phyloP scores from a whole-genome alignment of 805 yeast species.

The Brettanomyces sp. region DNA sequence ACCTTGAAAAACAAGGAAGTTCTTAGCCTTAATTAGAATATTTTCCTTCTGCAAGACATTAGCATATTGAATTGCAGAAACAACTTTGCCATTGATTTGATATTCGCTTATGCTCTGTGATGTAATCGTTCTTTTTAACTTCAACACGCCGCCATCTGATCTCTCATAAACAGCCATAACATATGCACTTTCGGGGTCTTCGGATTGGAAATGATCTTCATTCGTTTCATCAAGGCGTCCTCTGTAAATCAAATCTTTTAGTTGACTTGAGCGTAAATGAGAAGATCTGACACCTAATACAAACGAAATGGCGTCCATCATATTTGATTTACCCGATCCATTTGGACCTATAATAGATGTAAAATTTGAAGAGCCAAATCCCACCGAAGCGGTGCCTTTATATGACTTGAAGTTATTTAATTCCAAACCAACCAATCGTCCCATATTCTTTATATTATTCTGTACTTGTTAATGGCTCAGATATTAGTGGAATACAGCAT shows the following conservation, averaged over 20 bases:
- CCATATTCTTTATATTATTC: slow-evolving; percentile 40
- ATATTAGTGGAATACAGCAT: too few species aligned
- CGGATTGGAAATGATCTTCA: slow-evolving; percentile 14
- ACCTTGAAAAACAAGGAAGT: slow-evolving; percentile 92
- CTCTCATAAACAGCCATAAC: slow-evolving; percentile 73
- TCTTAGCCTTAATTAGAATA: slow-evolving; percentile 79
- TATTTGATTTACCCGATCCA: slow-evolving; percentile 97
- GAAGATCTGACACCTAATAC: slow-evolving; percentile 76
- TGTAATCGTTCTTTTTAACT: slow-evolving; percentile 55
- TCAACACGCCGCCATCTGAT: slow-evolving; percentile 45
- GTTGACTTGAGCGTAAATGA: slow-evolving; percentile 64
- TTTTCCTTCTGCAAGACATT: slow-evolving; percentile 64
- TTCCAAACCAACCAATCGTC: slow-evolving; percentile 70
- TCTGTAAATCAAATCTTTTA: slow-evolving; percentile 74
- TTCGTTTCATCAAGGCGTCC: slow-evolving; percentile 38
- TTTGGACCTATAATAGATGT: slow-evolving; percentile 96
- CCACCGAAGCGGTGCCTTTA: slow-evolving; percentile 62
- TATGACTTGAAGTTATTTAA: slow-evolving; percentile 87
- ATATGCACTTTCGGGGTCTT: slow-evolving; percentile 45
- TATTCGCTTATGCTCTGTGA: slow-evolving; percentile 58
- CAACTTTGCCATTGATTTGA: slow-evolving; percentile 49
- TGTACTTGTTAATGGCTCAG: too few species aligned
- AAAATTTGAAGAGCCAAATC: slow-evolving; percentile 76
- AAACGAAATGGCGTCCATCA: slow-evolving; percentile 89
- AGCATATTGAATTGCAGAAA: slow-evolving; percentile 57